Conservation (phyloP, 805 yeast genomes). For the Spathaspora arborariae region DNA sequence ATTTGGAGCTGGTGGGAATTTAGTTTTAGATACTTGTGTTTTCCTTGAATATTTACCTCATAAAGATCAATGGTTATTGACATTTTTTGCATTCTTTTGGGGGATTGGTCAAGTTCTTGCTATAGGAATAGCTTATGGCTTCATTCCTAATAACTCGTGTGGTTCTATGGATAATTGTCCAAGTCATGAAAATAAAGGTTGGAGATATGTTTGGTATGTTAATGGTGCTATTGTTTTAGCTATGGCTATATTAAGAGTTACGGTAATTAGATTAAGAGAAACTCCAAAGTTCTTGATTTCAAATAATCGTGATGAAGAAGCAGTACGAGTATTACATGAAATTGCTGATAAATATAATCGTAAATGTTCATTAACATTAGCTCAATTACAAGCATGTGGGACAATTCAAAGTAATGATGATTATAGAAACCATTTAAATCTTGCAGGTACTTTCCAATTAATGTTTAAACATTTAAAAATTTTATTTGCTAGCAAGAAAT, state of each 20-base stretch:
- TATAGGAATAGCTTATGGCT: slow-evolving; percentile 50
- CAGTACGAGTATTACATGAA: slow-evolving; percentile 36
- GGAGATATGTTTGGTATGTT: slow-evolving; percentile 54
- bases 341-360: slow-evolving; percentile 45
- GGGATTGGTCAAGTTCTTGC: slow-evolving; percentile 58
- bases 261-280: slow-evolving; percentile 38
- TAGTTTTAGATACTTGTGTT: slow-evolving; percentile 26
- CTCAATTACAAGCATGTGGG: slow-evolving; percentile 45
- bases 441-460: slow-evolving; percentile 18
- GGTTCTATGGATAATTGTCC: slow-evolving; percentile 37
- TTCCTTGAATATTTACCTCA: slow-evolving; percentile 25
- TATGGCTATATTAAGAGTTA: slow-evolving; percentile 32
- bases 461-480: slow-evolving; percentile 34
- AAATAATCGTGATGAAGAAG: slow-evolving; percentile 50
- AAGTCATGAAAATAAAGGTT: slow-evolving; percentile 49
- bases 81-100: slow-evolving; percentile 51
- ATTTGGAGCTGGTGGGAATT: slow-evolving; percentile 26
- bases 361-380: slow-evolving; percentile 40
- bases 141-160: slow-evolving; percentile 48
- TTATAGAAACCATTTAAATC: slow-evolving; percentile 17
- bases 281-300: slow-evolving; percentile 55
- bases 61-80: slow-evolving; percentile 21
- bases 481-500: slow-evolving; percentile 36
- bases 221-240: slow-evolving; percentile 44
- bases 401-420: slow-evolving; percentile 17